Conservation (phyloP, 2,329 filamentous ascomycete genomes). For the Pyrenochaeta sp. region DNA sequence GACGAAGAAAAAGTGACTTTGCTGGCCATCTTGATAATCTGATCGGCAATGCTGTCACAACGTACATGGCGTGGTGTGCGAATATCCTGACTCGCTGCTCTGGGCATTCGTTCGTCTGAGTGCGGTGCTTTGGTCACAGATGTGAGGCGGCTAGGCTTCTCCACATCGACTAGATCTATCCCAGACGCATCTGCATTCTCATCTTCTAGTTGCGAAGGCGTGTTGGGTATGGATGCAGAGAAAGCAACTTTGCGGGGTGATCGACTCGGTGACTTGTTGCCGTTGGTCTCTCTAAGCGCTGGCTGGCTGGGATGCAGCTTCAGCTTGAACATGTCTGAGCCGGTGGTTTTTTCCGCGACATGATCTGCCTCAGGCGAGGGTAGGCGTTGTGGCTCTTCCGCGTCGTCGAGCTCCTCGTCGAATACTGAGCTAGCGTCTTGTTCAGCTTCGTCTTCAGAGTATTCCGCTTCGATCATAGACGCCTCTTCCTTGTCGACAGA, state of each 20-base stretch:
- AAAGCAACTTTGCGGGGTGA: conserved; percentile 53
- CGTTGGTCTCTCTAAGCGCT: conserved; percentile 46
- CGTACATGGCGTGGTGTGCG: conserved; percentile 49
- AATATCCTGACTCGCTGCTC: conserved; percentile 32
- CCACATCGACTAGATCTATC: conserved; percentile 32
- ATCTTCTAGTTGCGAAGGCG: conserved; percentile 38
- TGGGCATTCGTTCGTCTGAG: conserved; percentile 29
- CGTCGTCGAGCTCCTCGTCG: conserved; percentile 38
- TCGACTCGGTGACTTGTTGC: conserved; percentile 45
- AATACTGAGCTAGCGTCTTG: conserved; percentile 38
- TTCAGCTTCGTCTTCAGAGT: conserved; percentile 21
- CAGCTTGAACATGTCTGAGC: conserved; percentile 44
- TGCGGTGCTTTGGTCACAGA: conserved; percentile 25
- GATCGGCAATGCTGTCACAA: conserved; percentile 39
- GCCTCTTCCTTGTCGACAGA: conserved; percentile 39
- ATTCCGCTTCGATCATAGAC: conserved; percentile 32
- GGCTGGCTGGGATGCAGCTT: conserved; percentile 41
- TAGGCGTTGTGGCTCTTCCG: conserved; percentile 25
- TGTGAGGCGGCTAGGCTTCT: conserved; percentile 23
- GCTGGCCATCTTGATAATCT: conserved; percentile 33
- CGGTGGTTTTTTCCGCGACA: conserved; percentile 24
- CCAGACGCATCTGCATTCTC: conserved; percentile 46
- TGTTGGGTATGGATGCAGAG: conserved; percentile 45
- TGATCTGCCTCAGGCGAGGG: conserved; percentile 35
- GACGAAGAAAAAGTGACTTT: conserved; percentile 38